Evolutionary conservation across 2,329 filamentous ascomycete species (phyloP), one percentile per base, ranked within the genome.

Genomic region (Arthrocladium fulminans): DNA sequence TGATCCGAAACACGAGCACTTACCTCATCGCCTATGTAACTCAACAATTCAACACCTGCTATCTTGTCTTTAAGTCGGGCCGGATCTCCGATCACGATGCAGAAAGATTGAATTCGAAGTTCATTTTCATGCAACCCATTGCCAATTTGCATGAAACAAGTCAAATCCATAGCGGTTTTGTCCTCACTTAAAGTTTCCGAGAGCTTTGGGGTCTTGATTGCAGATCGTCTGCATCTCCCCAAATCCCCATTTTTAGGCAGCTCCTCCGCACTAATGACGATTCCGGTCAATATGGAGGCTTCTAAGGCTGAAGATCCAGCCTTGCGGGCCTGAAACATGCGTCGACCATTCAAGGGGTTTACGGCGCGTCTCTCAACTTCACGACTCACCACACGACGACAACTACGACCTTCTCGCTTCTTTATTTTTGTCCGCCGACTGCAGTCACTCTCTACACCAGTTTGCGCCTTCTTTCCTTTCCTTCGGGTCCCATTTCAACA

Each of bases 381-480:
- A 45, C 41, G 15, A 45, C 19, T n/a, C 19, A n/a, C 6, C 30
- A 45, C 29, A 34, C 42, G 15, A 45, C 27, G 20, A 35, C 29
- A 35, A 13, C 19, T 17, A 23, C 29, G 30, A 7, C 12, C 30
- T 35, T 45, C 22, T 19, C 12, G 9, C 12, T 13, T 37, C 32
- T 37, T 23, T 27, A 13, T 24, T 25, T 42, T n/a, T 23, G 4
- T 3, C 19, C 44, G 29, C 44, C 39, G 44, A 49, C 47, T 40
- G 13, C 40, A 49, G 30, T 35, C 37, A 48, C 46, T 48, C 46
- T 32, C 38, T 43, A 34, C 41, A 15, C 27, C 19, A 24, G 10
- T 19, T 24, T 39, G 10, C 15, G 10, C 15, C n/a, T 39, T 39
- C 32, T 38, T 20, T 19, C 13, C 34, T 10, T 15, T 38, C 43